phyloP scores from a whole-genome alignment of 345 rosid genomes.

The Psidium friedrichsthalianum region DNA sequence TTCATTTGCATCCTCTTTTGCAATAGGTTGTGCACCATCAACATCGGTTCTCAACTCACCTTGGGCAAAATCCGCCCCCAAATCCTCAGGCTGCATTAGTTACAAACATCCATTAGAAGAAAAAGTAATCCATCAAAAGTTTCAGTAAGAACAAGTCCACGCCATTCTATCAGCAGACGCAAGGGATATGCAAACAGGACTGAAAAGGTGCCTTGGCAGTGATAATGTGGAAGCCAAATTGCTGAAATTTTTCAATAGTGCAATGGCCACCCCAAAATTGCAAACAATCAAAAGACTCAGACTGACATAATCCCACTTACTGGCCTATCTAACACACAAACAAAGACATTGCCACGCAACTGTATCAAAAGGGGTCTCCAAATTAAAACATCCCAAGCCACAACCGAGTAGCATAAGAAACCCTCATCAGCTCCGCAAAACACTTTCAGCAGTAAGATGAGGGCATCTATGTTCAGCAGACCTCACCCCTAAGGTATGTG shows the following conservation, averaged over 20 bases:
- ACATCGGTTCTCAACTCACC: slow-evolving; percentile 43
- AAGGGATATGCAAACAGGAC: not conserved
- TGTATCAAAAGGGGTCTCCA: not conserved
- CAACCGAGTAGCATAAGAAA: not conserved
- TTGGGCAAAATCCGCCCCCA: slow-evolving; percentile 44
- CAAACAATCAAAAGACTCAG: not conserved
- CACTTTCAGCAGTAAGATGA: not conserved
- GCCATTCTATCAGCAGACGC: not conserved
- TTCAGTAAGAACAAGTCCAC: not conserved
- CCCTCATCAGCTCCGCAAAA: not conserved
- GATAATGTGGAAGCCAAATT: not conserved
- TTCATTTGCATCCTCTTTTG: slow-evolving; percentile 34
- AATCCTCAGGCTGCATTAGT: slow-evolving; percentile 49
- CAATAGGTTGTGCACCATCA: slow-evolving; percentile 12
- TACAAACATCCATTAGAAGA: not conserved
- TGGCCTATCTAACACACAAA: not conserved
- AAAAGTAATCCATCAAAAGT: not conserved
- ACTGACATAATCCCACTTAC: not conserved
- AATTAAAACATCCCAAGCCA: not conserved
- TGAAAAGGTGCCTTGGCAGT: not conserved
- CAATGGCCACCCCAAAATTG: not conserved
- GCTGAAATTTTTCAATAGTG: not conserved
- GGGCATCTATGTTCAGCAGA: not conserved
- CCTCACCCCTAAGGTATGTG: not conserved
- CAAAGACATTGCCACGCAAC: not conserved